phyloP scores from a whole-genome alignment of 2,329 filamentous ascomycete genomes.

The Fusarium stilboides region DNA sequence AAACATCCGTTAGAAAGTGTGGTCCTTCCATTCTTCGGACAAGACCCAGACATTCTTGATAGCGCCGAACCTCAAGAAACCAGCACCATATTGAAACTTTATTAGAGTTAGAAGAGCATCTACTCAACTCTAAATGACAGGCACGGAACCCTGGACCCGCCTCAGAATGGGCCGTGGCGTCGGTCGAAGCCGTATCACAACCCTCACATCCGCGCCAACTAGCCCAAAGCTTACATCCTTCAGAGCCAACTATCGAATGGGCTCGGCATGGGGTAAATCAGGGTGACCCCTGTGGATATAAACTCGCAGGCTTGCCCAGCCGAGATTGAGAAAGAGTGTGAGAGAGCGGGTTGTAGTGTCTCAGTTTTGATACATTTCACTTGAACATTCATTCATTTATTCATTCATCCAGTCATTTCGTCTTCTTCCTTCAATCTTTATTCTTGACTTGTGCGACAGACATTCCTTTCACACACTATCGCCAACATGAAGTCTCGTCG shows the following conservation, averaged over 20 bases:
- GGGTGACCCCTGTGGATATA: constrained; percentile 26
- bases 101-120: neutral
- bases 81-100: neutral
- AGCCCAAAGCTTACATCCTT: constrained; percentile 36
- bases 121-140: constrained; percentile 1
- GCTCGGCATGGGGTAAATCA: neutral
- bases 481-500: constrained; percentile 34
- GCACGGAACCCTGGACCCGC: neutral
- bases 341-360: constrained; percentile 18
- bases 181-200: constrained; percentile 32
- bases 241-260: constrained; percentile 4
- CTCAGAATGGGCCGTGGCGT: constrained; percentile 18
- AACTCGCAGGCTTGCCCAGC: constrained; percentile 23
- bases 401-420: neutral
- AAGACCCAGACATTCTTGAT: neutral
- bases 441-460: neutral
- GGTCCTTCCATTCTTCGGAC: neutral
- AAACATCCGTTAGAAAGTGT: neutral
- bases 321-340: constrained; percentile 1
- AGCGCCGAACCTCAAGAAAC: neutral
- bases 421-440: constrained; percentile 1
- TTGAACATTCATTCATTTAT: constrained; percentile 16
- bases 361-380: constrained; percentile 30
- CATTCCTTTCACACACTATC: neutral
- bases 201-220: constrained; percentile 12